Base-by-base conservation (phyloP, 2,329 filamentous ascomycete species). In the Colletotrichum somersetense region DNA sequence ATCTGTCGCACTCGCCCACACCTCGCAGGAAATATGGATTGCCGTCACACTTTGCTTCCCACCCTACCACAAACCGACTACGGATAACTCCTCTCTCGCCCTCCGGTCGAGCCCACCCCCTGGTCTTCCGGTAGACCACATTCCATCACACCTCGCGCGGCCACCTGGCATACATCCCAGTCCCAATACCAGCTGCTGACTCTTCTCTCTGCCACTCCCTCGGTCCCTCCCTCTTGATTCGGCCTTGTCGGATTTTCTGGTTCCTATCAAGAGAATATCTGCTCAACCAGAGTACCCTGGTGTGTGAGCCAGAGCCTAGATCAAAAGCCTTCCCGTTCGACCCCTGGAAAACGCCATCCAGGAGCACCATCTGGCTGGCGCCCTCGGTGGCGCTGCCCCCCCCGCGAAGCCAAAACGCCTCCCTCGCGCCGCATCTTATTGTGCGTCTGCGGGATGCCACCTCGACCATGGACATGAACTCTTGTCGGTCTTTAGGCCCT, bases 371-470 rank as follows among this genome's bases (percentile, higher is more conserved):
- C 57, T 73, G 52, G 57, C 66, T 30, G 58, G 42, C 57, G 69
- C 35, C 35, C 62, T 62, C 50, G 20, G 71, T 72, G 71, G 71
- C 71, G 71, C 46, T 73, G 57, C 59, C 61, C 68, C 72, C 62
- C 69, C 67, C 55, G 52, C 56, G 48, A 62, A 71, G 57, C 70
- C 69, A 62, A 73, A 70, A 68, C 69, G 69, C 72, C 70, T 68
- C 66, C 58, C 62, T 56, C 59, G 30, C 67, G 73, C 73, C 73
- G 73, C 73, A 74, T 74, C 71, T 74, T 74, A 72, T 73, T 72
- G 26, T 74, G 69, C 72, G 42, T 61, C 71, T 66, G 30, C 33
- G 56, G 68, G 42, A 58, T 67, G 67, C 55, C 30, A 67, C 52
- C 62, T 59, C 12, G 38, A 40, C 48, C 3, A 40, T 33, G 5